Percentiles rank a stretch among this genome's conserved stretches.
phyloP scores from a whole-genome alignment of 495 filamentous ascomycete species.

The Hypoxylon rickii region DNA sequence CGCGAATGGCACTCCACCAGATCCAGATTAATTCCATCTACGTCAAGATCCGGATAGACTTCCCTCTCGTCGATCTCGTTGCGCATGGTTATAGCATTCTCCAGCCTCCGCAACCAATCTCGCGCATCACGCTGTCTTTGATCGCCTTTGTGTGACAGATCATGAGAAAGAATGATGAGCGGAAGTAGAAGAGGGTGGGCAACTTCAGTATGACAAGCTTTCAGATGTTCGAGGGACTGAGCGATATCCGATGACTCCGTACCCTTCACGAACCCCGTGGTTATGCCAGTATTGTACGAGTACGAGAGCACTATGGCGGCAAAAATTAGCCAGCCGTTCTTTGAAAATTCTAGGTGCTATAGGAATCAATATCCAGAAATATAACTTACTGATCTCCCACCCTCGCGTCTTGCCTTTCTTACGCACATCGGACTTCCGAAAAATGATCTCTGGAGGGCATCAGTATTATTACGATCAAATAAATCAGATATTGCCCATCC shows the following conservation, averaged over 20 bases:
- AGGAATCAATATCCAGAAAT: neutral
- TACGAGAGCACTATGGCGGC: constrained; percentile 51
- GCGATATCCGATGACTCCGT: constrained; percentile 55
- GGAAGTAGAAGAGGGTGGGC: constrained; percentile 60
- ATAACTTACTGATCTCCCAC: constrained; percentile 54
- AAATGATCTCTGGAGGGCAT: constrained; percentile 53
- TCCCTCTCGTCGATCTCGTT: constrained; percentile 56
- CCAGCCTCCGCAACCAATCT: constrained; percentile 59
- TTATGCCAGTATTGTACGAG: constrained; percentile 54
- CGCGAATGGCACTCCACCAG: constrained; percentile 62
- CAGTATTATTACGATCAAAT: constrained; percentile 1
- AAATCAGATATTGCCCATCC: neutral
- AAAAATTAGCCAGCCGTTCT: constrained; percentile 15
- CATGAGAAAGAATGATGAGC: constrained; percentile 56
- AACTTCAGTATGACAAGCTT: constrained; percentile 48
- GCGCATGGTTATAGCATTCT: constrained; percentile 62
- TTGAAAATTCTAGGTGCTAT: too few species aligned
- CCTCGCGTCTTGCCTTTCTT: constrained; percentile 62
- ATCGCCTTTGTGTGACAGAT: constrained; percentile 53
- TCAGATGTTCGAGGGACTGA: constrained; percentile 50
- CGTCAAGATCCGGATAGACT: constrained; percentile 54
- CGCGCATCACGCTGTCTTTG: constrained; percentile 59
- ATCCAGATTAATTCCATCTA: constrained; percentile 60
- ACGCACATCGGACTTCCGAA: constrained; percentile 60
- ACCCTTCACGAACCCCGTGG: constrained; percentile 59